A percentile compares a stretch with the other conserved stretches of the same genome.
These are phyloP conservation scores for Eucalyptus sp. DNA, from an alignment of 345 rosid genomes.

Conservation along the genomic window DNA sequence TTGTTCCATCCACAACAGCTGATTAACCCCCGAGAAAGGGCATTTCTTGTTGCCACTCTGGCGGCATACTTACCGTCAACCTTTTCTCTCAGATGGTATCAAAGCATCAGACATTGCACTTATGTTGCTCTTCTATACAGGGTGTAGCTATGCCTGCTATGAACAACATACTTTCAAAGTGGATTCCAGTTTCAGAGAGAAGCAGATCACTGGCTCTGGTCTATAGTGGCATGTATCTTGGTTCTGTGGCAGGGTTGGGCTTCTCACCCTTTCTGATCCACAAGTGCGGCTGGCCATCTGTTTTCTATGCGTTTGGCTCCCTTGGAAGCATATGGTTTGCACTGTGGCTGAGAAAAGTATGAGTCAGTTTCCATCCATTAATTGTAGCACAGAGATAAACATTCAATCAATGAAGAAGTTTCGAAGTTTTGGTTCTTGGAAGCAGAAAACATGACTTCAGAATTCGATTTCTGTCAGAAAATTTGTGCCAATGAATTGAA, in stretches of 20 bases:
- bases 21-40: not conserved
- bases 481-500: not conserved
- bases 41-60: not conserved
- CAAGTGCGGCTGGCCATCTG: conserved; percentile 93
- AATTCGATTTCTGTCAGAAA: not conserved
- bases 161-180: conserved; percentile 93
- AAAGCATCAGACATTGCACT: not conserved
- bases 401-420: not conserved
- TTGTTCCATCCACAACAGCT: not conserved
- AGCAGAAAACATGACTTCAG: not conserved
- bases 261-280: conserved; percentile 77
- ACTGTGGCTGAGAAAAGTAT: conserved; percentile 62
- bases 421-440: not conserved
- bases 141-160: conserved; percentile 99
- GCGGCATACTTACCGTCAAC: not conserved
- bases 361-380: not conserved
- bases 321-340: conserved; percentile 91
- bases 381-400: not conserved
- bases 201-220: conserved; percentile 95
- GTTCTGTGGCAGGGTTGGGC: conserved; percentile 88
- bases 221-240: conserved; percentile 98
- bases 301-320: conserved; percentile 89
- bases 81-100: not conserved
- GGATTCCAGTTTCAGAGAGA: conserved; percentile 98
- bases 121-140: conserved; percentile 16